Base-by-base conservation (phyloP, 495 filamentous ascomycete species). In the Talaromyces stipitatus region DNA sequence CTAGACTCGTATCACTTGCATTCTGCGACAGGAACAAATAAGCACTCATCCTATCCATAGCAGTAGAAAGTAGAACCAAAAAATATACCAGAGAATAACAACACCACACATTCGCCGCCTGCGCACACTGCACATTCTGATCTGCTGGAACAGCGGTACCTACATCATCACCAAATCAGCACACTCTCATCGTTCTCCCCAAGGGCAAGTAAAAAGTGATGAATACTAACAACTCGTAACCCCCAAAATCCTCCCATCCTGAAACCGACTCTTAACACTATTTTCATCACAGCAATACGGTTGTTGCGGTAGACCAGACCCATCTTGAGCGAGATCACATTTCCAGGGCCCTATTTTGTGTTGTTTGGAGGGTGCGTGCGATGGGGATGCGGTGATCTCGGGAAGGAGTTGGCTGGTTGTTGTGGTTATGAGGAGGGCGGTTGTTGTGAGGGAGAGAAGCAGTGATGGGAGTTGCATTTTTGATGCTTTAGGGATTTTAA, bases 211-310 rank as follows among this genome's bases (percentile, higher is more conserved):
- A 4, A 53, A 9, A 53, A 54, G 20, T 0, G 33, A 12, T 23
- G 12, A 28, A 38, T 10, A 8, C 32, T 23, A 23, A 55, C 53
- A 55, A 7, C 46, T 28, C 8, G 24, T 29, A 29, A 41, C 54
- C 11, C 29, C 54, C 32, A 55, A 14, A 32, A 55, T 55, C 16
- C 36, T 11, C n/a, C 33, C 54, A 22, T 28, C 36, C 24, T 55
- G 32, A 55, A 28, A 55, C 32, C 33, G 24, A 26, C 12, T 85
- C 82, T 73, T 41, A 10, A 55, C 33, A 6, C 20, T 6, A 16
- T 46, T 55, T 22, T 63, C 61, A 30, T 69, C 67, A 54, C 73
- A 76, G 62, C 73, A 76, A 62, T 64, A 76, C 12, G 72, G 64
- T 20, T 61, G 29, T 61, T 75, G 72, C 27, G 72, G 24, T 61